Base-by-base conservation (phyloP, 768 basidiomycete genomes). In the Mycena sanguinolenta region DNA sequence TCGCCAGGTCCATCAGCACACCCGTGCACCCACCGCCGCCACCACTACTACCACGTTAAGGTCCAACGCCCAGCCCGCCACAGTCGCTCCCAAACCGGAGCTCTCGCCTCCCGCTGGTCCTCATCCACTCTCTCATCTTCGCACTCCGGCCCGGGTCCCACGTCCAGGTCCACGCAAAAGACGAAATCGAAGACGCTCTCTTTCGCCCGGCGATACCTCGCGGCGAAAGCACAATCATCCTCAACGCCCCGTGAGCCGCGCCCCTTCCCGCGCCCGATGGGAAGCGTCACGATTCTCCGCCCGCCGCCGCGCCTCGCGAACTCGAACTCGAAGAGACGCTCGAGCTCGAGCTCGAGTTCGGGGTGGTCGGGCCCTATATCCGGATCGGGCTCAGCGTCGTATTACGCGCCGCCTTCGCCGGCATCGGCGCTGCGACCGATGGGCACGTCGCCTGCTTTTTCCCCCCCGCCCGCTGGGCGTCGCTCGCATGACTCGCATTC, bases 71-170 rank as follows among this genome's bases (percentile, higher is more conserved):
- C n/a, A n/a, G n/a, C n/a, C n/a, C n/a, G n/a, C n/a, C n/a, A n/a
- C n/a, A n/a, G n/a, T n/a, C n/a, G n/a, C n/a, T n/a, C n/a, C n/a
- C n/a, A n/a, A n/a, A n/a, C n/a, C n/a, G n/a, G n/a, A n/a, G n/a
- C n/a, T n/a, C 54, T 57, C 54, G 28, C 32, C 54, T 57, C 54
- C 28, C 54, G 54, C 54, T 57, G 54, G 54, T 57, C 54, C 54
- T 32, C 54, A 10, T 57, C 54, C 6, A 57, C 54, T 19, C 32
- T 57, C 19, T 57, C 54, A 2, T 57, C 49, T 19, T 25, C 10
- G 23, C 49, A 50, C 12, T 50, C 49, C 25, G n/a, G n/a, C n/a
- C n/a, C n/a, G n/a, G n/a, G n/a, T n/a, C n/a, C n/a, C n/a, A 13
- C 49, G 25, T 17, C 19, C 44, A n/a, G 23, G 12, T 12, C 23